Evolutionary conservation across 2,329 filamentous ascomycete genomes (phyloP).

Genomic region (Phaeosphaeria sp.): DNA sequence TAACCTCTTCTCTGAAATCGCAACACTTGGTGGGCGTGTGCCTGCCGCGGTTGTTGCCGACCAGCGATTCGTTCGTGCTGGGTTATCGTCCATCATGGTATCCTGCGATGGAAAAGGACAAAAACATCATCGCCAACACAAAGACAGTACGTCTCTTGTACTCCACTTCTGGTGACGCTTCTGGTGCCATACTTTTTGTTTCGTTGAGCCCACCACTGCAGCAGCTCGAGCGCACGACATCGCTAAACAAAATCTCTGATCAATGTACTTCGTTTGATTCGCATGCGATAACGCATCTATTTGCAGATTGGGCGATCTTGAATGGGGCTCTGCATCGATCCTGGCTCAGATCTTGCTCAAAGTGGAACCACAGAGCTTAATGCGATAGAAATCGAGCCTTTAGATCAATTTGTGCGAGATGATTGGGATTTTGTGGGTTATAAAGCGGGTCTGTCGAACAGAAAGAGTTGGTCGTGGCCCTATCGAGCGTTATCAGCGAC

Average conservation of each 20-base stretch:
- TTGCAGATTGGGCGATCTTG: neutral
- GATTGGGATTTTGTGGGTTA: neutral
- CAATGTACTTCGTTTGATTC: neutral
- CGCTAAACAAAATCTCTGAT: neutral
- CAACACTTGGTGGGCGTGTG: slow-evolving; percentile 11
- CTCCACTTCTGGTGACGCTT: neutral
- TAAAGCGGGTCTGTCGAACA: neutral
- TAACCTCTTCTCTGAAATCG: slow-evolving; percentile 2
- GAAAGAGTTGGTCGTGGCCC: neutral
- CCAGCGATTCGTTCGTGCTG: slow-evolving; percentile 3
- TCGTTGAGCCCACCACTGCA: slow-evolving; percentile 1
- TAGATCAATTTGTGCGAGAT: neutral
- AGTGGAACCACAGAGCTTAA: neutral
- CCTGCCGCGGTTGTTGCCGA: slow-evolving; percentile 11
- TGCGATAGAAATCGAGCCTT: neutral
- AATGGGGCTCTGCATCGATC: neutral
- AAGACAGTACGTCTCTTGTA: neutral
- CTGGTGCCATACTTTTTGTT: neutral
- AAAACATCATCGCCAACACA: neutral
- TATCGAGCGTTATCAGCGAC: neutral
- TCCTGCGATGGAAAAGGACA: slow-evolving; percentile 1
- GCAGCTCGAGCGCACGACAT: neutral
- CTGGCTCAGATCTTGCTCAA: neutral
- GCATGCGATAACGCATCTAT: neutral
- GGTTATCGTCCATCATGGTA: neutral